Percentiles rank a stretch among this genome's conserved stretches.
Conservation (phyloP, 2,329 filamentous ascomycete species). For the Aspergillus sp. region DNA sequence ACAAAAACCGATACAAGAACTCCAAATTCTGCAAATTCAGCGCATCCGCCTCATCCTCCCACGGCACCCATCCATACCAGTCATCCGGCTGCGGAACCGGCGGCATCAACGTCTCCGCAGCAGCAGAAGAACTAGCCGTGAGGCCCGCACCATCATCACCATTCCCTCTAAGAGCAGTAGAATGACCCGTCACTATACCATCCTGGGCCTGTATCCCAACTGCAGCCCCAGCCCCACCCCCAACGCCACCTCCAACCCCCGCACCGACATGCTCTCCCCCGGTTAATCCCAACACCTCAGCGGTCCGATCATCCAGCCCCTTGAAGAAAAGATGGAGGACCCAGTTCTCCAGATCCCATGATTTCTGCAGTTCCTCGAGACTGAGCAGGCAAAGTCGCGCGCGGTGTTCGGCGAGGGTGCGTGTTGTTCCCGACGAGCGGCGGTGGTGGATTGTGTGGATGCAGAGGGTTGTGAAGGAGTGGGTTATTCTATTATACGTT, state of each 20-base stretch:
- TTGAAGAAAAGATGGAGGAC: constrained; percentile 51
- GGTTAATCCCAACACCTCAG: constrained; percentile 35
- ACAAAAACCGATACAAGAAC: constrained; percentile 16
- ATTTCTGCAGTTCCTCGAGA: constrained; percentile 49
- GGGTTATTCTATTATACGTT: constrained; percentile 39
- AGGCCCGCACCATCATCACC: neutral
- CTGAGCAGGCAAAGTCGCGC: constrained; percentile 51
- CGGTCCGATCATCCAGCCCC: constrained; percentile 48
- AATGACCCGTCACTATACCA: too few relatives aligned
- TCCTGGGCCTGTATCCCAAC: neutral
- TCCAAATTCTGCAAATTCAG: constrained; percentile 13
- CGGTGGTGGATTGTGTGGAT: constrained; percentile 50
- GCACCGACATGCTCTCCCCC: neutral
- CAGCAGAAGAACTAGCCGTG: neutral
- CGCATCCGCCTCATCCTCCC: constrained; percentile 11
- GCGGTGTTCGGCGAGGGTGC: constrained; percentile 49
- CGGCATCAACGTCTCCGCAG: neutral
- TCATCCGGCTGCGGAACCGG: constrained; percentile 6
- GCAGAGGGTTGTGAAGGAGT: constrained; percentile 50
- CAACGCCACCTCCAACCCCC: neutral
- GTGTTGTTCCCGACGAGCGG: constrained; percentile 34
- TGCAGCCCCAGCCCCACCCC: neutral
- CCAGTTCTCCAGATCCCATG: constrained; percentile 53
- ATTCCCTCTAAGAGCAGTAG: neutral
- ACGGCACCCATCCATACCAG: constrained; percentile 10